Conservation (phyloP, 495 filamentous ascomycete genomes). For the Rhypophila decipiens region DNA sequence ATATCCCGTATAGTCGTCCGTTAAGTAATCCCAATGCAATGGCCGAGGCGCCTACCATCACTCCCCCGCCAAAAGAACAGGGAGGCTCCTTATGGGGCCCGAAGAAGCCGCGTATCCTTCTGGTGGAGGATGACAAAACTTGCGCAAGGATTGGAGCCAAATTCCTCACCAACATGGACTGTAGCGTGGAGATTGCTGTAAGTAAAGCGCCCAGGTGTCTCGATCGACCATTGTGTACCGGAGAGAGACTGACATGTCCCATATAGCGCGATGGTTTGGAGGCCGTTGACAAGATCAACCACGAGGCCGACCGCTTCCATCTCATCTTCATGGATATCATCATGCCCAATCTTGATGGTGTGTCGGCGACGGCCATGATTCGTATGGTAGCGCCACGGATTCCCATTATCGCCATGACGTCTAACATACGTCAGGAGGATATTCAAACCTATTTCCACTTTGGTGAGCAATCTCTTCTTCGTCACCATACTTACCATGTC, state of each 20-base stretch:
- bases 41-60: conserved; percentile 18
- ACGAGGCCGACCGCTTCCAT: conserved; percentile 71
- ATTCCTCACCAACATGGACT: conserved; percentile 83
- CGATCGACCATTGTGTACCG: too few relatives aligned
- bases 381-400: conserved; percentile 77
- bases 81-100: conserved; percentile 54
- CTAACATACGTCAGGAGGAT: conserved; percentile 94
- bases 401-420: conserved; percentile 97
- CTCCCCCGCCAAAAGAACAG: conserved; percentile 25
- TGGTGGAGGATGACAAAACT: conserved; percentile 94
- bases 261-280: conserved; percentile 65
- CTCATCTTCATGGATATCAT: conserved; percentile 98
- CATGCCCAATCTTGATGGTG: conserved; percentile 93
- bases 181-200: conserved; percentile 87
- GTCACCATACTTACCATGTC: neutral
- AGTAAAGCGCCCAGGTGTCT: conserved; percentile 30
- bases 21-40: conserved; percentile 28
- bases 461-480: conserved; percentile 52
- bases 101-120: conserved; percentile 74
- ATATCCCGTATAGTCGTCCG: conserved; percentile 72
- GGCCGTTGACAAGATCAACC: conserved; percentile 86
- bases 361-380: conserved; percentile 90
- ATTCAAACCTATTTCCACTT: conserved; percentile 96
- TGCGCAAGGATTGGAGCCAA: conserved; percentile 92
- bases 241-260: neutral